Base-by-base conservation (phyloP, 176 grass and related monocot species). In the Oryza glumipatula region DNA sequence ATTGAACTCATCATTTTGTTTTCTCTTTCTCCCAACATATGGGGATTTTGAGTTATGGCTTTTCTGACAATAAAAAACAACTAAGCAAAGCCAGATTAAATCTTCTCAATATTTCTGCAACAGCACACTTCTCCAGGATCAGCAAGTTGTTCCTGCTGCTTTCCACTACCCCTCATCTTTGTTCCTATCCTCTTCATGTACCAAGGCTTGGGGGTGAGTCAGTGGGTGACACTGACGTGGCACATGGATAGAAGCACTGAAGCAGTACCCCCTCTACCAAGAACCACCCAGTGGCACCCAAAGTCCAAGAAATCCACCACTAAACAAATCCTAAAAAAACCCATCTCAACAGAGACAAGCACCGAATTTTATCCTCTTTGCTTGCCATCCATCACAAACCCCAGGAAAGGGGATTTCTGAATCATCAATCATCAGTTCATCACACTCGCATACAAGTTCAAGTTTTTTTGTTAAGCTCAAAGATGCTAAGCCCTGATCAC, bases 161-260 rank as follows among this genome's bases (percentile, higher is more conserved):
- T 15, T 58, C 11, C 11, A n/a, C 26, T 38, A 9, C 36, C 6
- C 15, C 3, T 28, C 45, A 35, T 22, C 76, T 81, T 60, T 7
- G 61, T 35, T 68, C 47, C 70, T 66, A 80, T 56, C 73, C 46
- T 54, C 13, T 77, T 84, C 14, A 33, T n/a, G 47, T 21, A 36
- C 10, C 17, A 39, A 43, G 43, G 71, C 49, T 70, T 1, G 58
- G 17, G 17, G 58, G 58, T 23, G n/a, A 63, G 58, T 38, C 36
- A 38, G 36, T 65, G 16, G 64, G 43, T 52, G 61, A 65, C 77
- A 85, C 23, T n/a, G 65, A 71, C 77, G 80, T 44, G 68, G n/a
- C 33, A 71, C 80, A 19, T 65, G 54, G 80, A 64, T 43, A 73
- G 36, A 22, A 63, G 21, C n/a, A 63, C 8, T 33, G 41, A 41